These are phyloP conservation scores for Patellaria atrata DNA, from an alignment of 495 filamentous ascomycete species.

Conservation along the genomic window DNA sequence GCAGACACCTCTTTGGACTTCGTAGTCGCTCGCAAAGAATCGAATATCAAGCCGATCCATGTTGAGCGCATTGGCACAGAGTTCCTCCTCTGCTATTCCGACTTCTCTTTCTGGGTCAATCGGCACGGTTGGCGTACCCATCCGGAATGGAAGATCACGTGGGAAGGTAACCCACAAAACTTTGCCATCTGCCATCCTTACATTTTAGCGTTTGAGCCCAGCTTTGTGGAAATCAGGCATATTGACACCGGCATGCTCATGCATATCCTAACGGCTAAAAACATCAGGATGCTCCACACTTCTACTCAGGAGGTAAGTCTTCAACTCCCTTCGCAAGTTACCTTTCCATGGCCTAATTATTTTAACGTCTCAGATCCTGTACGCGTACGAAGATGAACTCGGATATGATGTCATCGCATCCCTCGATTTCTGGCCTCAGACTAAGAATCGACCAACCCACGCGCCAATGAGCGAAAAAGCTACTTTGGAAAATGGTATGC, in stretches of 20 bases:
- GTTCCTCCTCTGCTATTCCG: constrained; percentile 94
- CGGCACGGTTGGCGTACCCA: constrained; percentile 93
- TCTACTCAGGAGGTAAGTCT: constrained; percentile 80
- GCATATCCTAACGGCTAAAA: constrained; percentile 88
- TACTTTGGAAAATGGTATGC: too few relatives aligned
- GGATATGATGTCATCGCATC: constrained; percentile 89
- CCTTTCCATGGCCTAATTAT: constrained; percentile 12
- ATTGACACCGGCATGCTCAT: constrained; percentile 82
- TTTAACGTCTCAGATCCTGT: constrained; percentile 55
- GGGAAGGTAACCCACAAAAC: constrained; percentile 82
- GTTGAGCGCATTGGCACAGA: constrained; percentile 94
- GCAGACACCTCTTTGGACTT: constrained; percentile 97
- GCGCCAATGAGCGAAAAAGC: too few relatives aligned
- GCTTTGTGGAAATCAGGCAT: constrained; percentile 91
- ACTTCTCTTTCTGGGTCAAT: constrained; percentile 98
- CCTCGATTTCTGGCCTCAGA: constrained; percentile 86
- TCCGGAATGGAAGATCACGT: constrained; percentile 91
- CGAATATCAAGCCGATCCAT: constrained; percentile 89
- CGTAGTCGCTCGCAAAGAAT: constrained; percentile 79
- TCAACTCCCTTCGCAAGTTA: constrained; percentile 1
- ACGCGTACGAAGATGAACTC: constrained; percentile 89
- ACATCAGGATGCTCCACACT: constrained; percentile 92
- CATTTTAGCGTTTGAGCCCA: constrained; percentile 96
- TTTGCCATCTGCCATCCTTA: constrained; percentile 93
- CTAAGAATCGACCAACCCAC: too few relatives aligned